A percentile compares a stretch with the other conserved stretches of the same genome.
phyloP scores from a whole-genome alignment of 2,329 filamentous ascomycete genomes.

The Exophiala mesophila region DNA sequence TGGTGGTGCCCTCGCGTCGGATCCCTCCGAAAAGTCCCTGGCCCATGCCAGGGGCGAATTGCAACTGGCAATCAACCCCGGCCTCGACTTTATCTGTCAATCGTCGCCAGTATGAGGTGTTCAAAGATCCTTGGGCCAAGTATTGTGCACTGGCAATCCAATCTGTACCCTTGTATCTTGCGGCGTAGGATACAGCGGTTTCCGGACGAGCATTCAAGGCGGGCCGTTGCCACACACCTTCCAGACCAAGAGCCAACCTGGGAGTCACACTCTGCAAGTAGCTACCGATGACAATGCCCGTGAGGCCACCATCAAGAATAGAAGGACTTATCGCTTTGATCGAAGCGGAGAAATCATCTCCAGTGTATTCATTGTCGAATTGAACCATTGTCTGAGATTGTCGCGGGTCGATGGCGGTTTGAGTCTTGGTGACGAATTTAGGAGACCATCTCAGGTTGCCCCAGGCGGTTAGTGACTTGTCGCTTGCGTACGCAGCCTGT shows the following conservation, averaged over 20 bases:
- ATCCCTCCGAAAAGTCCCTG: slow-evolving; percentile 69
- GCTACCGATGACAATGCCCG: slow-evolving; percentile 91
- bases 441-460: slow-evolving; percentile 90
- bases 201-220: slow-evolving; percentile 84
- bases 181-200: slow-evolving; percentile 82
- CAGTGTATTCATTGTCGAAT: slow-evolving; percentile 92
- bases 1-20: slow-evolving; percentile 82
- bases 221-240: slow-evolving; percentile 88
- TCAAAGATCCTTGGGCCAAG: slow-evolving; percentile 80
- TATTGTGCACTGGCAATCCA: slow-evolving; percentile 92
- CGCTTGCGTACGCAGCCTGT: slow-evolving; percentile 93
- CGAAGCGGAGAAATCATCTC: slow-evolving; percentile 86
- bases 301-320: slow-evolving; percentile 81
- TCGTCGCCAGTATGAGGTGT: slow-evolving; percentile 88
- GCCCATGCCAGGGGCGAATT: slow-evolving; percentile 61
- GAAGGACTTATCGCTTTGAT: slow-evolving; percentile 97
- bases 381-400: slow-evolving; percentile 81
- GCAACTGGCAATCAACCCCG: slow-evolving; percentile 88
- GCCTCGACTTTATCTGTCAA: slow-evolving; percentile 94
- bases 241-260: slow-evolving; percentile 78
- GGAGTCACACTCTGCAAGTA: slow-evolving; percentile 93
- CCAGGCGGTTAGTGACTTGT: slow-evolving; percentile 77
- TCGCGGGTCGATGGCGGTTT: slow-evolving; percentile 76
- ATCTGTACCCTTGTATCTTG: slow-evolving; percentile 82
- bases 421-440: slow-evolving; percentile 77